These are phyloP conservation scores for Xylaria acuta DNA, from an alignment of 495 filamentous ascomycete genomes.

Conservation along the genomic window DNA sequence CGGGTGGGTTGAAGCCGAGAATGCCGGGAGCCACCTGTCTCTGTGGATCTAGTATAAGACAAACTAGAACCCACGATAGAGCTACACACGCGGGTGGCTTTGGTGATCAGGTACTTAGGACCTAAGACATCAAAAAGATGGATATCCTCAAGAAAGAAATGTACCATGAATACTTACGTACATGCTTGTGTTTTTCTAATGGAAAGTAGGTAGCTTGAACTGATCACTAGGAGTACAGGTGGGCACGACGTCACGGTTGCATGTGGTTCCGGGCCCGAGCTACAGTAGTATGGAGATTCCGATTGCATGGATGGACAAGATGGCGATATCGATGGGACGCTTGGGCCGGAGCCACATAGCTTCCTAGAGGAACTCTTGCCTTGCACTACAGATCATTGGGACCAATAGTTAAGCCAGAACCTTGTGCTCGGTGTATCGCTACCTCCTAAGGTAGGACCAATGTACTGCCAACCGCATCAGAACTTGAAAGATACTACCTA, in stretches of 20 bases:
- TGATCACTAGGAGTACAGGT: not conserved
- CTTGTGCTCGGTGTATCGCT: not conserved
- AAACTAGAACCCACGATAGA: not conserved
- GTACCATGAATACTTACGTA: too few species aligned
- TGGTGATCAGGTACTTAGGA: not conserved
- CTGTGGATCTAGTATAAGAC: slow-evolving; percentile 17
- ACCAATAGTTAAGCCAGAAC: slow-evolving; percentile 1
- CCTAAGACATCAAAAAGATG: not conserved
- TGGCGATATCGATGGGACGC: not conserved
- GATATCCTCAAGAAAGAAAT: too few species aligned
- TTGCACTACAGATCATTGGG: slow-evolving; percentile 2
- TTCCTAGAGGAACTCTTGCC: not conserved
- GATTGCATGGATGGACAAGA: not conserved
- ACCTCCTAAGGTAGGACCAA: not conserved
- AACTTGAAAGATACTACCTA: too few species aligned
- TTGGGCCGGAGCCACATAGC: slow-evolving; percentile 11
- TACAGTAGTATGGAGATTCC: not conserved
- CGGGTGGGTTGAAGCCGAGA: slow-evolving; percentile 9
- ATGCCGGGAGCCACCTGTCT: slow-evolving; percentile 16
- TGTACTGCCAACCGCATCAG: not conserved
- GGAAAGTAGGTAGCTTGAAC: not conserved
- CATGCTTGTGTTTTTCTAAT: not conserved
- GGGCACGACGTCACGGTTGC: slow-evolving; percentile 7
- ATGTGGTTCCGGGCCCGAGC: not conserved
- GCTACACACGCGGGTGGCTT: not conserved